Evolutionary conservation across 2,329 filamentous ascomycete genomes (phyloP), one percentile per base, ranked within the genome.

Genomic region (Botryotinia narcissicola): DNA sequence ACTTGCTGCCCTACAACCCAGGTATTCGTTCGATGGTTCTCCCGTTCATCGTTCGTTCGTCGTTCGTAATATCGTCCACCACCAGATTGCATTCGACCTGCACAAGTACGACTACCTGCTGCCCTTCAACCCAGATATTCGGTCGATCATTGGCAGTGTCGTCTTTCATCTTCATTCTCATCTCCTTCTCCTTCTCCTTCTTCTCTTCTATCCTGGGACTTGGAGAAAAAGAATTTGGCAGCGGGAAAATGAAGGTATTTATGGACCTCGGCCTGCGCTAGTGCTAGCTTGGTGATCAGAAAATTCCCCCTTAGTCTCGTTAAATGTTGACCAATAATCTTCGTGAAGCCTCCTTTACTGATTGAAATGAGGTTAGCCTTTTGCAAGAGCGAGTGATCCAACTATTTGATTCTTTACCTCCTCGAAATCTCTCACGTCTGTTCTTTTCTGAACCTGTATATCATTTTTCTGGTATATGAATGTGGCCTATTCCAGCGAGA

Each of bases 321-420:
- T 22, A 9, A 18, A 10, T 3, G 42, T 68, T 6, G 18, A 5
- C 35, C 25, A 68, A 42, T 68, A n/a, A 22, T 9, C 22, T 14
- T 12, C 1, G 0, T 0, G 1, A 0, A 57, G 25, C 1, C 14
- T 32, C 5, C 2, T 1, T 25, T 5, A 2, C 29, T 25, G 25
- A 25, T 16, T 10, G 18, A 32, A 57, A 42, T 2, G 9, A n/a
- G 10, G n/a, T 2, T 42, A 3, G 10, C 18, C 6, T 32, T 42
- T 22, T 42, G 22, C 22, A 3, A 10, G 10, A 1, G 22, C 40
- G n/a, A 32, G 18, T 40, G 16, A 29, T 32, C 1, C 9, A 10
- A 25, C 18, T 57, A 42, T 9, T 29, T 29, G 16, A 18, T 20
- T 22, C 12, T n/a, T 25, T 2, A 32, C 48, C 7, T 9, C 29